Evolutionary conservation across 2,329 filamentous ascomycete species (phyloP).

Genomic region (Cytospora piceicola): DNA sequence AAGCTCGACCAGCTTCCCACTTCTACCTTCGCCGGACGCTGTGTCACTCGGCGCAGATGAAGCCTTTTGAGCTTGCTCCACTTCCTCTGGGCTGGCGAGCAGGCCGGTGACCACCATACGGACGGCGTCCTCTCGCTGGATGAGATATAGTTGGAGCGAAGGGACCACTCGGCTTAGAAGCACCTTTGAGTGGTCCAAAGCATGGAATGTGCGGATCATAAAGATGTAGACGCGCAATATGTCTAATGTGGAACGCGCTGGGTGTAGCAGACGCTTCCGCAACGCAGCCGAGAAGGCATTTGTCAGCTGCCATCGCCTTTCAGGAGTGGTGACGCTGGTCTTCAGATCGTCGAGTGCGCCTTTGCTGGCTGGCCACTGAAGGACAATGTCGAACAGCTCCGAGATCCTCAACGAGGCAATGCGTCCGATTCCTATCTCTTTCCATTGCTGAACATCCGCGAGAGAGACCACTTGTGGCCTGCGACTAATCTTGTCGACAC

Average conservation of each 20-base stretch:
- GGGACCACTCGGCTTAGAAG: constrained; percentile 74
- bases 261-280: constrained; percentile 70
- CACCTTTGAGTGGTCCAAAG: constrained; percentile 76
- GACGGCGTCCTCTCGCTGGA: constrained; percentile 75
- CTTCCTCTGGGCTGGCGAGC: constrained; percentile 62
- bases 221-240: constrained; percentile 79
- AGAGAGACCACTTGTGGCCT: constrained; percentile 48
- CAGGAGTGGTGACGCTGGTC: constrained; percentile 69
- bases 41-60: constrained; percentile 2
- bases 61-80: constrained; percentile 38
- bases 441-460: constrained; percentile 68
- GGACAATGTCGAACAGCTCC: constrained; percentile 79
- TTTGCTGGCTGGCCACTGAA: constrained; percentile 72
- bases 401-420: constrained; percentile 71
- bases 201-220: constrained; percentile 77
- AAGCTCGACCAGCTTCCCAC: constrained; percentile 65
- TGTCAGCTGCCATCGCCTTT: constrained; percentile 71
- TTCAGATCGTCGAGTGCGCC: constrained; percentile 76
- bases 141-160: constrained; percentile 75
- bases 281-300: constrained; percentile 69
- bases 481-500: constrained; percentile 43
- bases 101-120: constrained; percentile 77
- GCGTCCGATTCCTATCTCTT: constrained; percentile 69
- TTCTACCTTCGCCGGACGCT: constrained; percentile 1
- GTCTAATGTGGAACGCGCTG: constrained; percentile 74